Evolutionary conservation across 805 yeast species (phyloP), one percentile per base, ranked within the genome.

Genomic region (Tetrapisispora taiwanensis): DNA sequence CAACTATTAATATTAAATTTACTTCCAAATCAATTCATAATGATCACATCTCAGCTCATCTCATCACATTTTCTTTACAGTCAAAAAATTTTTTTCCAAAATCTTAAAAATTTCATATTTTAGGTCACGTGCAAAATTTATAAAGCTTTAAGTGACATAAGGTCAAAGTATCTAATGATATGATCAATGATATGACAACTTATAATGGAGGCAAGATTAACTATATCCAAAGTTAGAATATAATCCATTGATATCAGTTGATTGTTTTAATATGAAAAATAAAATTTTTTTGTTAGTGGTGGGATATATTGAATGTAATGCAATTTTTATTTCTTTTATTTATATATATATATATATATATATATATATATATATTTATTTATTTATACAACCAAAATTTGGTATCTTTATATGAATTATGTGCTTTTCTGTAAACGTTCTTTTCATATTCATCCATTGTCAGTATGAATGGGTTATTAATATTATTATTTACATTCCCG

Each of bases 371-470:
- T 22, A 22, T 22, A 6, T 22, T 22, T 22, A 22, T 7, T 19
- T 39, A 39, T 7, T 32, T 39, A 39, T 39, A 26, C 51, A 58
- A 44, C 79, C 79, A 75, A 35, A 52, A 60, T 47, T 64, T 69
- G 46, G 67, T 54, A 30, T 71, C 71, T 44, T 67, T 69, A 45
- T 67, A 67, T 42, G 77, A 71, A 43, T 71, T 77, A 46, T 77
- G 73, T 2, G 86, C 71, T 13, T 59, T 53, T 46, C 69, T 74
- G 60, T 74, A 82, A 19, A 84, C 54, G 30, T 61, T 63, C 59
- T 76, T 81, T 55, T 88, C 97, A 58, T 76, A 81, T 54, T 81
- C 86, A 57, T 88, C 97, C 48, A 88, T 65, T 4, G 80, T 77
- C 46, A 74, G 68, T 37, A 84, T 53, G 52, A 88, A 84, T 44